Percentiles rank a stretch among this genome's conserved stretches.
Evolutionary conservation across 2,329 filamentous ascomycete species (phyloP).

Genomic region (Raffaelea ambrosiae): DNA sequence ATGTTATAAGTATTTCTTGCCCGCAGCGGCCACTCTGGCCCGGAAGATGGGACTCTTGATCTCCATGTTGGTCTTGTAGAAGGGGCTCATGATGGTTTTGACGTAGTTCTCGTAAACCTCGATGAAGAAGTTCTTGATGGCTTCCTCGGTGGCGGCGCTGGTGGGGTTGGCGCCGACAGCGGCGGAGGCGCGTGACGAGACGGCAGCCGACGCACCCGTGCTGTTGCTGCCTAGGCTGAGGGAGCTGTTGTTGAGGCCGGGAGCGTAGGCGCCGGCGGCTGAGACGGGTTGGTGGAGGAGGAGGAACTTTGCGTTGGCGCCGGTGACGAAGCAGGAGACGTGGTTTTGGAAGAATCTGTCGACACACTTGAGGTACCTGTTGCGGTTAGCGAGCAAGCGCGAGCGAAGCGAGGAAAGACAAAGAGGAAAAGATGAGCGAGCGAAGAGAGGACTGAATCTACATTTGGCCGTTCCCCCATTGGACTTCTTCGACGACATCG

Average conservation of each 20-base stretch:
- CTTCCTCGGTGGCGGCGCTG: constrained; percentile 86
- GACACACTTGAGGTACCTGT: constrained; percentile 89
- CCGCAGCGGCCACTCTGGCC: constrained; percentile 71
- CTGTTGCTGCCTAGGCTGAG: constrained; percentile 4
- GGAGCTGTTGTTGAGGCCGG: constrained; percentile 14
- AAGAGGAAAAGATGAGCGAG: neutral
- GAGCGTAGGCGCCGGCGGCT: constrained; percentile 8
- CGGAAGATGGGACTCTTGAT: constrained; percentile 83
- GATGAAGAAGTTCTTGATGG: constrained; percentile 85
- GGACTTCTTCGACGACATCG: constrained; percentile 92
- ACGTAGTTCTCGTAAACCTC: constrained; percentile 97
- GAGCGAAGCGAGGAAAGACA: neutral
- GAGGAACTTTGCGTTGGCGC: constrained; percentile 86
- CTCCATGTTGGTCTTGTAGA: constrained; percentile 79
- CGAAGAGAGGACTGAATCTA: constrained; percentile 25
- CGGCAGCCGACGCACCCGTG: constrained; percentile 22
- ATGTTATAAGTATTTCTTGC: constrained; percentile 74
- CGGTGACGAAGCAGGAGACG: constrained; percentile 90
- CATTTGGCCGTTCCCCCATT: constrained; percentile 85
- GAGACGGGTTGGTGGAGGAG: constrained; percentile 71
- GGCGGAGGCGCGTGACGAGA: constrained; percentile 50
- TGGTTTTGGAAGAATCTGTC: constrained; percentile 96
- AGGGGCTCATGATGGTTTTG: constrained; percentile 95
- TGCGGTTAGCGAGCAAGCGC: neutral
- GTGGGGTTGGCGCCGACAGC: constrained; percentile 77